Percentiles rank a stretch among this genome's conserved stretches.
These are phyloP conservation scores for Onygena corvina DNA, from an alignment of 2,329 filamentous ascomycete genomes.

Conservation along the genomic window DNA sequence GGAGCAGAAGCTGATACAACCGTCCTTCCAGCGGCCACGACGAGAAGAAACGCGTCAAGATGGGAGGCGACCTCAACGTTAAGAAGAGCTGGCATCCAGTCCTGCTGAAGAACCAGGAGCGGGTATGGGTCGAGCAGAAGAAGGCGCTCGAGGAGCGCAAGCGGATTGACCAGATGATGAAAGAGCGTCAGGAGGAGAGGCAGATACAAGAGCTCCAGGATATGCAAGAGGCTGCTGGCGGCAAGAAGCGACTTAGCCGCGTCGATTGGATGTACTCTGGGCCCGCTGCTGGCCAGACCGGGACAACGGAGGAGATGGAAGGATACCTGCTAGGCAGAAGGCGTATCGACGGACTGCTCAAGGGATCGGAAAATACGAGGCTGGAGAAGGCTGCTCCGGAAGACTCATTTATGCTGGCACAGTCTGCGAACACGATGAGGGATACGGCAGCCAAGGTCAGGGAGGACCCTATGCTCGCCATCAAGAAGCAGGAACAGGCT, in stretches of 20 bases:
- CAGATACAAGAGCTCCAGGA: slow-evolving; percentile 83
- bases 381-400: slow-evolving; percentile 61
- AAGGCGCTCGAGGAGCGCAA: slow-evolving; percentile 91
- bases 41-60: slow-evolving; percentile 10
- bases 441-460: slow-evolving; percentile 79
- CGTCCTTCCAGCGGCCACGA: no score
- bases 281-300: slow-evolving; percentile 62
- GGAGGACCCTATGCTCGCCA: slow-evolving; percentile 81
- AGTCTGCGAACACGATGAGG: slow-evolving; percentile 54
- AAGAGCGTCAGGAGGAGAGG: slow-evolving; percentile 88
- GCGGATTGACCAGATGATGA: slow-evolving; percentile 76
- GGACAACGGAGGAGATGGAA: slow-evolving; percentile 77
- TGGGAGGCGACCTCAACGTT: slow-evolving; percentile 70
- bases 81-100: slow-evolving; percentile 94
- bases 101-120: slow-evolving; percentile 78
- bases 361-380: slow-evolving; percentile 68
- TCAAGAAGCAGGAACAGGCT: slow-evolving; percentile 82
- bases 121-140: slow-evolving; percentile 84
- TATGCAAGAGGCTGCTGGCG: slow-evolving; percentile 78
- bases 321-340: slow-evolving; percentile 87
- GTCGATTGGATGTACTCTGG: slow-evolving; percentile 99
- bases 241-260: slow-evolving; percentile 63
- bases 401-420: slow-evolving; percentile 50
- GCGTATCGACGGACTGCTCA: slow-evolving; percentile 74
- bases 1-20: not conserved